phyloP scores from a whole-genome alignment of 768 basidiomycete species.

The Mycena metata region DNA sequence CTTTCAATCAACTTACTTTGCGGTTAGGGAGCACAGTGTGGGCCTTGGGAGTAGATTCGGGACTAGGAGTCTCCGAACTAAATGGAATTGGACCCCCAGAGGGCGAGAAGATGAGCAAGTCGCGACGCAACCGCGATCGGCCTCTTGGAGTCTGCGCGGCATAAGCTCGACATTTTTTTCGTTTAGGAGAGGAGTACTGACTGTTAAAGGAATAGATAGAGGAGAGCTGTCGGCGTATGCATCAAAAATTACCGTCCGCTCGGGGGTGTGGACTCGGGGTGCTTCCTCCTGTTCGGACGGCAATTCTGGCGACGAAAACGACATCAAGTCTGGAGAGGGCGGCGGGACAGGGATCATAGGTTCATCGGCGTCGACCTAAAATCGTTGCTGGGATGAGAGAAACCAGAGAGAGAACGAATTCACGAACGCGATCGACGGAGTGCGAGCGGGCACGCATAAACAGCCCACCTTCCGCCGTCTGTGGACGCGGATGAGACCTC shows the following conservation, averaged over 20 bases:
- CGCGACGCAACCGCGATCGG: constrained; percentile 22
- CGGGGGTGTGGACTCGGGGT: too few relatives aligned
- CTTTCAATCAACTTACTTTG: constrained; percentile 11
- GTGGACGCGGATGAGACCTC: not conserved
- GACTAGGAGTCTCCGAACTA: not conserved
- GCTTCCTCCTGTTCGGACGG: too few relatives aligned
- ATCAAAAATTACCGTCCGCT: too few relatives aligned
- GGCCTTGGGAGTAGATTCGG: constrained; percentile 19
- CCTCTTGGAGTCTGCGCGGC: constrained; percentile 26
- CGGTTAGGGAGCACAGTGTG: constrained; percentile 33
- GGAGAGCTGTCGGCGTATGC: too few relatives aligned
- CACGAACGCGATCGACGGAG: constrained; percentile 11
- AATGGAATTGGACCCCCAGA: not conserved
- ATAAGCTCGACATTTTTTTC: too few relatives aligned
- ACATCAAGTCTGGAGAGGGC: too few relatives aligned
- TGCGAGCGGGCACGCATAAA: not conserved
- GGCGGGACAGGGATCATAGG: too few relatives aligned
- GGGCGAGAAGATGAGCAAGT: constrained; percentile 33
- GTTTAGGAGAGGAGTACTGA: too few relatives aligned
- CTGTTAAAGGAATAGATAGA: too few relatives aligned
- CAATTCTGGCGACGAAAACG: too few relatives aligned
- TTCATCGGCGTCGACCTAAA: not conserved
- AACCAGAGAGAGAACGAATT: not conserved
- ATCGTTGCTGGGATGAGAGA: not conserved
- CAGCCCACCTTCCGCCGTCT: not conserved